Evolutionary conservation across 1,284 basidiomycete genomes (phyloP).

Genomic region (Ceratobasidium sp.): DNA sequence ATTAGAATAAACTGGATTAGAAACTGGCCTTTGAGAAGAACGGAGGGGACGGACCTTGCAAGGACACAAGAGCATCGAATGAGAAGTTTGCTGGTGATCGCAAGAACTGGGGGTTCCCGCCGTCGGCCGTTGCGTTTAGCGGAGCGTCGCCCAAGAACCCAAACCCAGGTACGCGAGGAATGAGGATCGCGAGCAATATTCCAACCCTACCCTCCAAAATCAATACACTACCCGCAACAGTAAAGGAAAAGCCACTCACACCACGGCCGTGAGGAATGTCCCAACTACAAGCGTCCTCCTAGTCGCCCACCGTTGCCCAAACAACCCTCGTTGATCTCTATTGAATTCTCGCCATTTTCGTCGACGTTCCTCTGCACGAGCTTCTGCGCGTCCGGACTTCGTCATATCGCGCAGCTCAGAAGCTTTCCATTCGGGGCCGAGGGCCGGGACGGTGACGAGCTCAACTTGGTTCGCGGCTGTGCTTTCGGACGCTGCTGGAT

Average conservation of each 20-base stretch:
- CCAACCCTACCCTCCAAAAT: conserved; percentile 67
- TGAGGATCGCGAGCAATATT: conserved; percentile 77
- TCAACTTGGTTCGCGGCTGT: conserved; percentile 65
- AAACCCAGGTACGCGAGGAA: conserved; percentile 84
- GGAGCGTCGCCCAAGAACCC: conserved; percentile 71
- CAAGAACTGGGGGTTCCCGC: conserved; percentile 68
- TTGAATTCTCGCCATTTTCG: conserved; percentile 77
- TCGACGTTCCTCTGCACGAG: conserved; percentile 67
- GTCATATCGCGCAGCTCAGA: conserved; percentile 82
- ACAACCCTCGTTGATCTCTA: conserved; percentile 78
- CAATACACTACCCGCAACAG: conserved; percentile 11
- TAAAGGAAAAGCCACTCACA: conserved; percentile 66
- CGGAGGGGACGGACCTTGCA: conserved; percentile 63
- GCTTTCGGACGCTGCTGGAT: conserved; percentile 24
- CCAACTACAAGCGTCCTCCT: conserved; percentile 75
- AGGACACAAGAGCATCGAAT: conserved; percentile 79
- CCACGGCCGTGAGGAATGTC: conserved; percentile 71
- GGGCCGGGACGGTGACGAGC: conserved; percentile 87
- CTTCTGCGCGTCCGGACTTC: conserved; percentile 73
- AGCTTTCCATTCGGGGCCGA: conserved; percentile 88
- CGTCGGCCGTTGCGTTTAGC: conserved; percentile 69
- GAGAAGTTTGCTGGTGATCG: conserved; percentile 86
- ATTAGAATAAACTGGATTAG: conserved; percentile 28
- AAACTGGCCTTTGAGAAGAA: conserved; percentile 2
- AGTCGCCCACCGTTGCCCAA: conserved; percentile 78